Base-by-base conservation (phyloP, 228 moss, liverwort and hornwort species). In the Sphagnum fallax region DNA sequence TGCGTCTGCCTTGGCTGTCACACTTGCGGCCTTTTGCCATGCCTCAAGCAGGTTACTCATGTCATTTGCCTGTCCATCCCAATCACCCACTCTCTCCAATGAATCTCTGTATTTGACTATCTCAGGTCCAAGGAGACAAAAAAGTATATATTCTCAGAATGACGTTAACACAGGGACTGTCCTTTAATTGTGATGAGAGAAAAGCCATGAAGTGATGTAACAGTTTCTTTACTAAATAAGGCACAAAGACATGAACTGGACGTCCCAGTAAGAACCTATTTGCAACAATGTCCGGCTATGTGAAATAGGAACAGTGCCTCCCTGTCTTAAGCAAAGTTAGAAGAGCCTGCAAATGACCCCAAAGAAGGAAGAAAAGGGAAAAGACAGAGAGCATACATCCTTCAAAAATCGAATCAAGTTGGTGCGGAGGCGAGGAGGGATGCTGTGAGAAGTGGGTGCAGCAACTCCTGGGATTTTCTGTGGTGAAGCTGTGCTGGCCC, bases 1-100 rank as follows among this genome's bases (percentile, higher is more conserved):
- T 70, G 79, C 72, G 76, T 93, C 91, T 47, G 90, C 90, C 61
- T 91, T 88, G n/a, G 87, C 82, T 60, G 90, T 98, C 16, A 91
- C 91, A 60, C 76, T 81, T 75, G 82, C 80, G 8, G 93, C 91
- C 64, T 77, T 90, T 61, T 75, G 80, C 90, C 87, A 93, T 14
- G 93, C 87, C 59, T 93, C 97, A 65, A 98, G 83, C 73, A 90
- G 83, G 8, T 67, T 67, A 74, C 53, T 73, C 71, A 86, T 76
- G 67, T 98, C 93, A 67, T 72, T 67, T 71, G 82, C 90, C 97
- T 98, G 97, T 32, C 60, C 79, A 32, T 12, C 52, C 53, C 52
- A 10, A 6, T 50, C 65, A 6, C 47, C 8, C 72, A 72, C 32
- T 32, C 14, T 7, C 16, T 64, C 10, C 63, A 8, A 16, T 16